phyloP scores from a whole-genome alignment of 2,329 filamentous ascomycete species.

The Diaporthe humulicola region DNA sequence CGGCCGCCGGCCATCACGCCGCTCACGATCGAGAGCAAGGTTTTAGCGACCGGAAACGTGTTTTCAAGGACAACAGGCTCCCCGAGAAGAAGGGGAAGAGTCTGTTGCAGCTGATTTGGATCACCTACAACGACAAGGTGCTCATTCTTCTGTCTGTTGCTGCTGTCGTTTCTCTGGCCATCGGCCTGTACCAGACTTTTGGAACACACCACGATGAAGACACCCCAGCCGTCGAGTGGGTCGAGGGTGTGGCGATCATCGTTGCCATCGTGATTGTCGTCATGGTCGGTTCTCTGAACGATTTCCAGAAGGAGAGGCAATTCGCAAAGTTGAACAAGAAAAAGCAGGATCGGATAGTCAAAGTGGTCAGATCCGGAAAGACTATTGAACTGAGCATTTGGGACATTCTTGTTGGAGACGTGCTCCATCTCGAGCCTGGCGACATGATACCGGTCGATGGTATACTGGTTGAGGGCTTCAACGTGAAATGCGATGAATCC shows the following conservation, averaged over 20 bases:
- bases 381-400: slow-evolving; percentile 78
- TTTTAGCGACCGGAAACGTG: slow-evolving; percentile 76
- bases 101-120: slow-evolving; percentile 81
- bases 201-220: slow-evolving; percentile 65
- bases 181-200: slow-evolving; percentile 83
- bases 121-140: slow-evolving; percentile 88
- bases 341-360: slow-evolving; percentile 81
- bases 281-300: slow-evolving; percentile 81
- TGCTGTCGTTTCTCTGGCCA: slow-evolving; percentile 78
- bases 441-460: slow-evolving; percentile 82
- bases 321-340: slow-evolving; percentile 84
- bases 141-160: slow-evolving; percentile 79
- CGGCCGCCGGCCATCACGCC: neutral
- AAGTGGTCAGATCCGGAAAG: slow-evolving; percentile 78
- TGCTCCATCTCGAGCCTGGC: slow-evolving; percentile 80
- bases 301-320: slow-evolving; percentile 85
- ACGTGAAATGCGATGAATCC: slow-evolving; percentile 83
- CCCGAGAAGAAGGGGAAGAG: slow-evolving; percentile 82
- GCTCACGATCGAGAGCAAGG: slow-evolving; percentile 45
- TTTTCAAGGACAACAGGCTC: slow-evolving; percentile 79
- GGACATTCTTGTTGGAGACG: slow-evolving; percentile 78
- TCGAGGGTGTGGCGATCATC: slow-evolving; percentile 86
- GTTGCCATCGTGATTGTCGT: slow-evolving; percentile 85
- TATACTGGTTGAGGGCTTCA: slow-evolving; percentile 78
- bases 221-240: slow-evolving; percentile 77